Base-by-base conservation (phyloP, 139 green algal genomes). In the Tetraselmis striata region DNA sequence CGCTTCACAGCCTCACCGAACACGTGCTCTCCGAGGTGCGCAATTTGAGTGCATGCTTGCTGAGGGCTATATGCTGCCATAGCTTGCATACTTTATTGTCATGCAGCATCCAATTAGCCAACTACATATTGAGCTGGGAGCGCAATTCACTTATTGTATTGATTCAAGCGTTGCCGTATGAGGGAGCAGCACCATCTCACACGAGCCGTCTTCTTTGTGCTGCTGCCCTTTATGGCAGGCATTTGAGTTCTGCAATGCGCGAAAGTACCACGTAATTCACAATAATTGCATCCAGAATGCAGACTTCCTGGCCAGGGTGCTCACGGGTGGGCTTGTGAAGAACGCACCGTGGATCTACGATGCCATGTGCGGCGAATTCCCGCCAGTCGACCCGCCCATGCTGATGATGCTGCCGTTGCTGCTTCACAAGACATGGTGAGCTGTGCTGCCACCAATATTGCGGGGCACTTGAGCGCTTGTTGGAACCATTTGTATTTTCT, bases 201-300 rank as follows among this genome's bases (percentile, higher is more conserved):
- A n/a, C n/a, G n/a, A n/a, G n/a, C n/a, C n/a, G n/a, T n/a, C n/a
- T n/a, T n/a, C n/a, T n/a, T n/a, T n/a, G n/a, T n/a, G n/a, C n/a
- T n/a, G n/a, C n/a, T n/a, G n/a, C n/a, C n/a, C n/a, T n/a, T n/a
- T 1, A 2, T 23, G n/a, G 59, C 84, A 85, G 83, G 78, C 84
- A 0, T 59, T 91, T 27, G 22, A n/a, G 1, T 88, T 88, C 59
- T 86, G 86, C 0, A 81, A 84, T 28, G 28, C 30, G 26, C 78
- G 75, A 0, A 45, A 32, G 0, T 91, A 91, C 82, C 81, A 91
- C 28, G 88, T 83, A 1, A 22, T 91, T 1, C 26, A 23, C 23
- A 85, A 85, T 32, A 91, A 91, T 75, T 91, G 88, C 81, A 90
- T 91, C 78, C 45, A 79, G 31, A 91, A 91, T 80, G 86, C 88